These are phyloP conservation scores for Xylogone sp. DNA, from an alignment of 2,329 filamentous ascomycete genomes.

Conservation along the genomic window DNA sequence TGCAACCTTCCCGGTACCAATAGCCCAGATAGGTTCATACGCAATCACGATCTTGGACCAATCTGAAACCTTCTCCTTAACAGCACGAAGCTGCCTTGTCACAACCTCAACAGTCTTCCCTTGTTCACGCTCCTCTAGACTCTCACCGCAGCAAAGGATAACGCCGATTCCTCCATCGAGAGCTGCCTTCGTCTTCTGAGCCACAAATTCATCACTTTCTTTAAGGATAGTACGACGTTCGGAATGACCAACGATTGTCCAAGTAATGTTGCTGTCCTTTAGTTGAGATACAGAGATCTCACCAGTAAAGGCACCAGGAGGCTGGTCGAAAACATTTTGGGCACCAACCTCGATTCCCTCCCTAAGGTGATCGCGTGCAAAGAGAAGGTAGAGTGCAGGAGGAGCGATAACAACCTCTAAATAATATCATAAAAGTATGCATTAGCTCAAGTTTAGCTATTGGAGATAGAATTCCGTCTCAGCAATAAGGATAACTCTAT, in stretches of 20 bases:
- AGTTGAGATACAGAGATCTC: slow-evolving; percentile 93
- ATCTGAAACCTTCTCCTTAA: slow-evolving; percentile 73
- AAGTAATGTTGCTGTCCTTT: slow-evolving; percentile 81
- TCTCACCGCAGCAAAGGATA: slow-evolving; percentile 97
- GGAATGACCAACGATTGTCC: slow-evolving; percentile 91
- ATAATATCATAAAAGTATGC: background rate
- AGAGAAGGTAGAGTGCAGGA: slow-evolving; percentile 83
- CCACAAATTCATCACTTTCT: slow-evolving; percentile 82
- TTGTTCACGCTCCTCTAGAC: slow-evolving; percentile 84
- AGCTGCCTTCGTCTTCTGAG: slow-evolving; percentile 91
- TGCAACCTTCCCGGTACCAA: slow-evolving; percentile 90
- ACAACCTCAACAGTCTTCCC: slow-evolving; percentile 83
- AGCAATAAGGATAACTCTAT: background rate
- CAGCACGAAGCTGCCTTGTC: slow-evolving; percentile 79
- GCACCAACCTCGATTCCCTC: slow-evolving; percentile 79
- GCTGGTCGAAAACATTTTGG: slow-evolving; percentile 97
- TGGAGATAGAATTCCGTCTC: background rate
- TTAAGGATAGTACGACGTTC: slow-evolving; percentile 88
- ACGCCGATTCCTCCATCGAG: slow-evolving; percentile 82
- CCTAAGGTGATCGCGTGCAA: slow-evolving; percentile 75
- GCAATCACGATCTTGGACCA: slow-evolving; percentile 95
- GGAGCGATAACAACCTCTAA: slow-evolving; percentile 92
- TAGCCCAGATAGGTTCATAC: slow-evolving; percentile 98
- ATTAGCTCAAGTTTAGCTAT: background rate
- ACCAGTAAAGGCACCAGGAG: slow-evolving; percentile 93